These are phyloP conservation scores for Pseudopyrenochaeta lycopersici DNA, from an alignment of 2,329 filamentous ascomycete genomes.

Conservation along the genomic window DNA sequence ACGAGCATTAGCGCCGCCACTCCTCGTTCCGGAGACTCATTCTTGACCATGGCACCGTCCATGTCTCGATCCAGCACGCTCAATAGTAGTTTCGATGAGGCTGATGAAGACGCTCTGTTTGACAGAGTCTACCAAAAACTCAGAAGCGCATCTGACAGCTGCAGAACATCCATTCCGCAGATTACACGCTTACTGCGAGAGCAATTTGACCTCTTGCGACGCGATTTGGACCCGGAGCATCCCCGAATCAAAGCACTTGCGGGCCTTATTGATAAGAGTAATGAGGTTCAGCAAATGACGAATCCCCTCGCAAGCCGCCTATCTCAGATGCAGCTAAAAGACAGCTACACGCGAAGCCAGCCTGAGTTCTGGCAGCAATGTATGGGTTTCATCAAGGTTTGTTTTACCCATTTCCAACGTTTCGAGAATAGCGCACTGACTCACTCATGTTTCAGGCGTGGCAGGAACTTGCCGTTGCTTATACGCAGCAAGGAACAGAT, in stretches of 20 bases:
- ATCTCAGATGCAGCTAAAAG: slow-evolving; percentile 83
- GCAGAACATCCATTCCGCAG: slow-evolving; percentile 74
- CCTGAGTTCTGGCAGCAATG: slow-evolving; percentile 74
- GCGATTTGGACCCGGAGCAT: slow-evolving; percentile 45
- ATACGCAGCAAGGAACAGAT: slow-evolving; percentile 45
- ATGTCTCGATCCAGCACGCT: slow-evolving; percentile 58
- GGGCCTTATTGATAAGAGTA: slow-evolving; percentile 75
- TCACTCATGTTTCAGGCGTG: slow-evolving; percentile 63
- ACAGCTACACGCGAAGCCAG: slow-evolving; percentile 75
- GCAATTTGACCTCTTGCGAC: slow-evolving; percentile 38
- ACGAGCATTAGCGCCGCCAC: slow-evolving; percentile 64
- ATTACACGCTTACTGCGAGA: slow-evolving; percentile 39
- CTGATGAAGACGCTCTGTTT: slow-evolving; percentile 81
- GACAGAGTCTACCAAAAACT: slow-evolving; percentile 83
- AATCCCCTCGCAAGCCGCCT: slow-evolving; percentile 77
- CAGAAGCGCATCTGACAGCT: slow-evolving; percentile 75
- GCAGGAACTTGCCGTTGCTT: slow-evolving; percentile 66
- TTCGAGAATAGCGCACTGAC: slow-evolving; percentile 34
- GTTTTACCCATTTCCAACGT: slow-evolving; percentile 26
- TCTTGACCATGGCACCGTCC: slow-evolving; percentile 65
- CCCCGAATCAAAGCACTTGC: slow-evolving; percentile 53
- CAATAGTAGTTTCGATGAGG: slow-evolving; percentile 68
- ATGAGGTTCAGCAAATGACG: slow-evolving; percentile 74
- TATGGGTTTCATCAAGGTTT: slow-evolving; percentile 72
- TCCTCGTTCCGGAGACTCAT: slow-evolving; percentile 84